Conservation (phyloP, 768 basidiomycete species). For the Cystofilobasidium macerans region DNA sequence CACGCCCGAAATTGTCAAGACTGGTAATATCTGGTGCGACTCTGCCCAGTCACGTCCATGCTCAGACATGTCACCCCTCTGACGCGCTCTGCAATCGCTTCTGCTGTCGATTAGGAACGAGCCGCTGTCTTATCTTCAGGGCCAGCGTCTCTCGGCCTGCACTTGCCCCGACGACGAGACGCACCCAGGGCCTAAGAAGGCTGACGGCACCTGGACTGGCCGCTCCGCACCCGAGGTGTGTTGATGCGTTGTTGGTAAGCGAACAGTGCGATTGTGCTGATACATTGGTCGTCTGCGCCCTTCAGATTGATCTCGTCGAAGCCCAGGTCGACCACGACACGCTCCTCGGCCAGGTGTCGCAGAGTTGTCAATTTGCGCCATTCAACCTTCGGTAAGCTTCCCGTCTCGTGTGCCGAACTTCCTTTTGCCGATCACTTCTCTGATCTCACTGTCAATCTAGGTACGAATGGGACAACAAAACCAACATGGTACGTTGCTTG, state of each 20-base stretch:
- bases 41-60: too few species aligned
- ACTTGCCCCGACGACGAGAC: conserved; percentile 67
- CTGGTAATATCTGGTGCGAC: not conserved
- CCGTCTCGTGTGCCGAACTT: not conserved
- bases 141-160: conserved; percentile 55
- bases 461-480: conserved; percentile 1
- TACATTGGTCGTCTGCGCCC: not conserved
- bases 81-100: too few species aligned
- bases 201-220: conserved; percentile 54
- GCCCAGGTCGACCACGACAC: not conserved
- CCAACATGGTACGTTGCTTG: not conserved
- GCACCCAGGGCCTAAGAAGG: conserved; percentile 73
- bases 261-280: not conserved
- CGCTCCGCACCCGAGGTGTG: conserved; percentile 12
- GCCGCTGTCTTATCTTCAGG: not conserved
- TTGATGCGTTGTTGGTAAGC: not conserved
- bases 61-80: too few species aligned
- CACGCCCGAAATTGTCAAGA: not conserved
- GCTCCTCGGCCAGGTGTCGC: not conserved
- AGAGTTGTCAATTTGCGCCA: conserved; percentile 41
- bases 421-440: not conserved
- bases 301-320: conserved; percentile 5
- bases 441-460: too few species aligned
- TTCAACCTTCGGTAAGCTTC: conserved; percentile 55
- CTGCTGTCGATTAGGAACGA: too few species aligned